Base-by-base conservation (phyloP, 2,329 filamentous ascomycete genomes). In the Colletotrichum sp. region DNA sequence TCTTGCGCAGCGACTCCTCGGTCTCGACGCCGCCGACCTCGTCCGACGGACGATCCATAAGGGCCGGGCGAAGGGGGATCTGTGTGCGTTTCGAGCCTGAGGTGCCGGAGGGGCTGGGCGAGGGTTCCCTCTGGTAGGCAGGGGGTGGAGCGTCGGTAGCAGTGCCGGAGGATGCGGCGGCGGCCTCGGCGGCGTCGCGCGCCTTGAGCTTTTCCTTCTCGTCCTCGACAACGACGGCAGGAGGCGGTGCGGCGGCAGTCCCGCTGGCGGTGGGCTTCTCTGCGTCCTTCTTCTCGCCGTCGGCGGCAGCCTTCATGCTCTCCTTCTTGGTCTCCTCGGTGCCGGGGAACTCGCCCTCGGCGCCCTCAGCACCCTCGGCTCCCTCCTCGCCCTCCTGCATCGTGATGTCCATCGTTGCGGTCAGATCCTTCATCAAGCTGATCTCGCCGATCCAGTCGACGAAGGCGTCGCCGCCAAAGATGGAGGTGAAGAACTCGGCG, bases 391-490 rank as follows among this genome's bases (percentile, higher is more conserved):
- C 92, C 76, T 93, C 92, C 71, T 94, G 90, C 92, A 96, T 96
- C 24, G 95, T 96, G 79, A 99, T 98, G 81, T 99, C 97, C 96
- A 99, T 98, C 59, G 96, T 98, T 81, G 96, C 95, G 21, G 96
- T 98, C 70, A 99, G 90, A 82, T 99, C 97, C 88, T 98, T 98
- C 95, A 99, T 98, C 73, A 99, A 92, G 66, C 95, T 97, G 80
- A 99, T 98, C 89, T 99, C 97, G 79, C 97, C 97, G 82, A 99
- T 98, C 89, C 97, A 95, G 87, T 99, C 96, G 76, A 94, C 89
- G 82, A 99, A 99, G 14, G 96, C 96, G 80, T 98, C 96, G 76
- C 97, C 97, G 79, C 97, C 97, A 82, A 99, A 99, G 80, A 99
- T 99, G 89, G 96, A 97, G 81, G 94, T 94, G 87, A 99, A 99